Evolutionary conservation across 2,329 filamentous ascomycete species (phyloP), one percentile per base, ranked within the genome.

Genomic region (Aspergillus aculeatinus): DNA sequence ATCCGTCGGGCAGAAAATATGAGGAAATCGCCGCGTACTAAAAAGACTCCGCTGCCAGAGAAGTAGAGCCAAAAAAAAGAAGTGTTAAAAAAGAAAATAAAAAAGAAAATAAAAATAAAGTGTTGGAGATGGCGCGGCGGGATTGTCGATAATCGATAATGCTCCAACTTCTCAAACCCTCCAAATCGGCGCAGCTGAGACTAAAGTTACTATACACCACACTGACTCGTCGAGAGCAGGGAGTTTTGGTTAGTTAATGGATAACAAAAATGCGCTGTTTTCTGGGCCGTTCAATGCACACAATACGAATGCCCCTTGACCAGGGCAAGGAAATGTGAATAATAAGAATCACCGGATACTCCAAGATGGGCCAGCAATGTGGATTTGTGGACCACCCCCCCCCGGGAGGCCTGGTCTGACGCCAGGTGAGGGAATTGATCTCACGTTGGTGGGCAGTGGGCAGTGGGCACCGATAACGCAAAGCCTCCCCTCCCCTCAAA

Each of bases 321-420:
- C n/a, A 33, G 57, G 39, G 7, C 39, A 59, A 59, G 47, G 54
- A 53, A 53, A 55, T 63, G 61, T 63, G 62, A 62, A 63, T 63
- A 62, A 64, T 60, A 50, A 51, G 48, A 57, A 51, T 51, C 47
- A 50, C 55, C 47, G 48, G 53, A 52, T 59, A 54, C 59, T 60
- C 60, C 58, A 57, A 54, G 31, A 25, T 47, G 49, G 57, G 48
- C 57, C 39, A 31, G 48, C 48, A 55, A 44, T n/a, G 39, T 44
- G 39, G 39, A 19, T 44, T 44, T 44, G 60, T 61, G 60, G 56
- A 51, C 51, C 55, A n/a, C 27, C 27, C 39, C 39, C 27, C 27
- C 39, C 39, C 39, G 16, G 39, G 19, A 29, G 29, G 29, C 25
- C 21, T 44, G 49, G 59, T 53, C 59, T 59, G 57, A 44, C 57